A percentile compares a stretch with the other conserved stretches of the same genome.
Conservation (phyloP, 2,329 filamentous ascomycete genomes). For the Whalleya microplaca region DNA sequence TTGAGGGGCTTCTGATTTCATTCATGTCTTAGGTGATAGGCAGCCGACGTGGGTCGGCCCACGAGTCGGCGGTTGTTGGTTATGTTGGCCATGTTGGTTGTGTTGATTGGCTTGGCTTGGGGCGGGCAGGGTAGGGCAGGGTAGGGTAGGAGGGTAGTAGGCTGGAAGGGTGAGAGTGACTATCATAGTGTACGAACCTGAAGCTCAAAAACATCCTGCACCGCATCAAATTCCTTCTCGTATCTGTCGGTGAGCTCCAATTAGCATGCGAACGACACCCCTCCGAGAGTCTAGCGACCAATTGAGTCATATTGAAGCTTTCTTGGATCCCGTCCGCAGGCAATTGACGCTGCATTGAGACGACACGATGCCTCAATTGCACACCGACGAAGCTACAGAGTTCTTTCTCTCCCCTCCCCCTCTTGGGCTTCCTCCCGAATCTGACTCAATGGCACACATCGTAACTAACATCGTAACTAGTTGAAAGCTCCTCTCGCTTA, state of each 20-base stretch:
- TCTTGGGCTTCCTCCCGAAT: neutral
- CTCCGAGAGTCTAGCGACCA: slow-evolving; percentile 10
- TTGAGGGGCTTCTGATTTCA: slow-evolving; percentile 8
- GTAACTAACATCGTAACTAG: slow-evolving; percentile 3
- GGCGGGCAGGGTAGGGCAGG: slow-evolving; percentile 8
- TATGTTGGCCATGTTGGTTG: neutral
- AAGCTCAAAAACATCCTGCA: slow-evolving; percentile 99
- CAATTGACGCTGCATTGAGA: slow-evolving; percentile 6
- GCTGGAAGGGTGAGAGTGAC: too few species aligned
- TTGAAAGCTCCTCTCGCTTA: too few species aligned
- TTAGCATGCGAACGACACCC: slow-evolving; percentile 45
- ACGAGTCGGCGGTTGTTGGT: neutral
- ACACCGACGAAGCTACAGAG: neutral
- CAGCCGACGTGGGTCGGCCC: neutral
- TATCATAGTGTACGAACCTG: slow-evolving; percentile 89
- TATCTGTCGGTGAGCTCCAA: slow-evolving; percentile 65
- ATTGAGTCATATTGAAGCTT: slow-evolving; percentile 30
- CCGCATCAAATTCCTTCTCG: slow-evolving; percentile 97
- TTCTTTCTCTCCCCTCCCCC: too few species aligned
- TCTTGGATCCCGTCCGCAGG: neutral
- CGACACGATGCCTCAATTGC: neutral
- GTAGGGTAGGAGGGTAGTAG: slow-evolving; percentile 16
- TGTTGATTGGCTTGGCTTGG: neutral
- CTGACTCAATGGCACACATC: neutral
- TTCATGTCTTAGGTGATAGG: neutral